phyloP scores from a whole-genome alignment of 345 rosid species.

The Geranium rotundifolium region DNA sequence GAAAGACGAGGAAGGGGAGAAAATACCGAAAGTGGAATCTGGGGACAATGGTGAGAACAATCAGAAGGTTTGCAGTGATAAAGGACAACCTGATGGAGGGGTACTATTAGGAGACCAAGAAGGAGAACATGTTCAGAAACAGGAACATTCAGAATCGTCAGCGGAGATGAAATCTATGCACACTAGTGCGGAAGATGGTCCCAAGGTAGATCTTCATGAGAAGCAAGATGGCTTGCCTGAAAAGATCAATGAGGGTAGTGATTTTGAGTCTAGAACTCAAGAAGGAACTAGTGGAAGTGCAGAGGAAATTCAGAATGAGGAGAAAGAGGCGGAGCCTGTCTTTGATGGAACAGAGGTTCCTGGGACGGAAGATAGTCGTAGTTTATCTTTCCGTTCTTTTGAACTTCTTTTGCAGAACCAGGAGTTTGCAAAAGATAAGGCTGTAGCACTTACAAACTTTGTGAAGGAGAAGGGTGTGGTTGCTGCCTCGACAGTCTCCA shows the following conservation, averaged over 20 bases:
- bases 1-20: not conserved
- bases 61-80: too few relatives aligned
- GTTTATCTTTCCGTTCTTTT: slow-evolving; percentile 18
- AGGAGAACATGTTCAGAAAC: not conserved
- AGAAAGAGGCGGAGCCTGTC: slow-evolving; percentile 29
- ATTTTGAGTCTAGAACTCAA: not conserved
- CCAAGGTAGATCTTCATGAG: slow-evolving; percentile 14
- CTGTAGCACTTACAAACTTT: slow-evolving; percentile 46
- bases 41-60: slow-evolving; percentile 5
- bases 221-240: slow-evolving; percentile 7
- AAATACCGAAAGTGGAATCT: slow-evolving; percentile 17
- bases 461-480: slow-evolving; percentile 51
- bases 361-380: slow-evolving; percentile 26
- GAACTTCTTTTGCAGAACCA: slow-evolving; percentile 27
- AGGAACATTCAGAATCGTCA: not conserved
- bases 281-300: not conserved
- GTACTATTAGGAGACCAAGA: not conserved
- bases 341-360: slow-evolving; percentile 44
- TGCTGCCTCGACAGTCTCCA: slow-evolving; percentile 54
- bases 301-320: slow-evolving; percentile 22
- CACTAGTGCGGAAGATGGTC: slow-evolving; percentile 8
- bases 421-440: slow-evolving; percentile 39
- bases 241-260: not conserved
- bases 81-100: too few relatives aligned
- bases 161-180: not conserved